phyloP scores from a whole-genome alignment of 1,284 basidiomycete genomes.

The Ceratobasidium papillatum region DNA sequence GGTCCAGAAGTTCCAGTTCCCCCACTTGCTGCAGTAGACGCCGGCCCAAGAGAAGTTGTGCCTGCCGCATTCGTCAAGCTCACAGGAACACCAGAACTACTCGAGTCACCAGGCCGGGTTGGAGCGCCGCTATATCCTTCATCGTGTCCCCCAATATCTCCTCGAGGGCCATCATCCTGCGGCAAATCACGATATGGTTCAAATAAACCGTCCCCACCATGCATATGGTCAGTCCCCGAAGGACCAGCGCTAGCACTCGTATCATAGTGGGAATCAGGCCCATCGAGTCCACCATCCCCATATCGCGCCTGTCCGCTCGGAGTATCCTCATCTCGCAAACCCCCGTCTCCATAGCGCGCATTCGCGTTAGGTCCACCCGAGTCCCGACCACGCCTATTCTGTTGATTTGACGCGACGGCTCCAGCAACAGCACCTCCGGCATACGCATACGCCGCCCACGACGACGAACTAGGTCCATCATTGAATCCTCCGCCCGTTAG shows the following conservation, averaged over 20 bases:
- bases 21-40: background rate
- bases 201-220: background rate
- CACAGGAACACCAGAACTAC: background rate
- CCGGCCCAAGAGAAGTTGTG: background rate
- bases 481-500: background rate
- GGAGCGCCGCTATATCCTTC: background rate
- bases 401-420: background rate
- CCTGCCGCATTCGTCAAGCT: background rate
- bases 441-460: conserved; percentile 8
- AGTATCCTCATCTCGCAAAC: conserved; percentile 26
- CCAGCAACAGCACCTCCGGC: conserved; percentile 10
- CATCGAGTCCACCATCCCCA: conserved; percentile 19
- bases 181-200: conserved; percentile 31
- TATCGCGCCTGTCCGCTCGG: conserved; percentile 15
- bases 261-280: conserved; percentile 33
- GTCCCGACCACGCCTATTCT: conserved; percentile 2
- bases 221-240: background rate
- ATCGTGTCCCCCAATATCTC: background rate
- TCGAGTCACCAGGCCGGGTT: background rate
- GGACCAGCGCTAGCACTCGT: background rate
- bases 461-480: background rate
- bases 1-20: background rate
- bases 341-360: conserved; percentile 22
- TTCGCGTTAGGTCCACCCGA: background rate
- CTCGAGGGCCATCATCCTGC: background rate